Evolutionary conservation across 2,329 filamentous ascomycete species (phyloP), one percentile per base, ranked within the genome.

Genomic region (Truncatella angustata): DNA sequence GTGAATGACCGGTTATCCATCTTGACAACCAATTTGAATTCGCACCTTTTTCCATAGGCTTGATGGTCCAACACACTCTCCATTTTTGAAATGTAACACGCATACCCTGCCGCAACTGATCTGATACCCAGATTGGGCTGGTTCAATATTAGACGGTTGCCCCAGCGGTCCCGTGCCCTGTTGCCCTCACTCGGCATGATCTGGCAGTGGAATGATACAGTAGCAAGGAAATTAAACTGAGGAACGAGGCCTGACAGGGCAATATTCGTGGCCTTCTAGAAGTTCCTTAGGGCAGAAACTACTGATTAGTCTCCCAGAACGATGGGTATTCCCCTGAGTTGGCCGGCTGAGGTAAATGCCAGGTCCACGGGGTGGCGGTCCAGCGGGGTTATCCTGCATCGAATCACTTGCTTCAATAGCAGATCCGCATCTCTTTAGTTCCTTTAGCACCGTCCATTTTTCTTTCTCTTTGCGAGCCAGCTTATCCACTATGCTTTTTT

Each of bases 231-330:
- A 32, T 30, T 20, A 12, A 16, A 16, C 16, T 47, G 26, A 47
- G 32, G 20, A 34, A 35, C 32, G 21, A 18, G 32, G 20, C 36
- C 44, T 34, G 44, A 47, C 28, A 39, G 30, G 30, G 32, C 18
- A 24, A 21, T 37, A 6, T 37, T 49, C 46, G 24, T 49, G 46
- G 46, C 46, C 46, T 49, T 49, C 46, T 49, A 49, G 46, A 49
- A 49, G 46, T 37, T 49, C 32, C 20, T 49, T 36, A 39, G 46
- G 30, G 46, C 46, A 37, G 30, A 34, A 35, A 34, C 46, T 49
- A 39, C 21, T 16, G 30, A 7, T 14, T 37, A 37, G 30, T 49
- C 21, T 35, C n/a, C 46, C 46, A 39, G 30, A 24, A 49, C 30
- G 24, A 36, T 49, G 46, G 46, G 34, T 20, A 37, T 49, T 34